phyloP scores from a whole-genome alignment of 2,329 filamentous ascomycete species.

The Myriosclerotinia curreyana region DNA sequence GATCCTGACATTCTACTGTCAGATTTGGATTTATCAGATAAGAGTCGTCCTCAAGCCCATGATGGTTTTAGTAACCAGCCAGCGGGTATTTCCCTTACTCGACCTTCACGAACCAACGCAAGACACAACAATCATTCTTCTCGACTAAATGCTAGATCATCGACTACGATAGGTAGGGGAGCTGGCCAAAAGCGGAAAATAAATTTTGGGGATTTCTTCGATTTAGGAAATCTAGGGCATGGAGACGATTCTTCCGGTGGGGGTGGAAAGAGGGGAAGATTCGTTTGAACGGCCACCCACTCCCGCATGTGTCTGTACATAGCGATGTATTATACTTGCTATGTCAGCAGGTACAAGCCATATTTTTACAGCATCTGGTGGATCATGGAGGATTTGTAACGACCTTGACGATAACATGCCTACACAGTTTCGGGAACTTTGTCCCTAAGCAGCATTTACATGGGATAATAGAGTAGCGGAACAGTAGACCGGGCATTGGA shows the following conservation, averaged over 20 bases:
- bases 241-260: slow-evolving; percentile 54
- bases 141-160: slow-evolving; percentile 30
- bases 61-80: slow-evolving; percentile 29
- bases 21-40: slow-evolving; percentile 58
- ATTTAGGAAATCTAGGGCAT: slow-evolving; percentile 60
- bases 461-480: slow-evolving; percentile 19
- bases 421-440: slow-evolving; percentile 14
- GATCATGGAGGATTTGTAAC: slow-evolving; percentile 18
- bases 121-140: slow-evolving; percentile 36
- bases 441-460: slow-evolving; percentile 21
- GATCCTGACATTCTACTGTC: slow-evolving; percentile 58
- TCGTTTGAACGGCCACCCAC: slow-evolving; percentile 30
- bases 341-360: background rate
- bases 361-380: slow-evolving; percentile 11
- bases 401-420: slow-evolving; percentile 21
- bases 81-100: slow-evolving; percentile 34
- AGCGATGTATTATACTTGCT: slow-evolving; percentile 15
- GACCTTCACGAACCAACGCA: slow-evolving; percentile 32
- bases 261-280: slow-evolving; percentile 40
- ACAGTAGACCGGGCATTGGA: slow-evolving; percentile 18
- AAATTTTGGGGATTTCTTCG: slow-evolving; percentile 73
- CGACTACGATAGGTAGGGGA: slow-evolving; percentile 51
- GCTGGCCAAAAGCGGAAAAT: slow-evolving; percentile 71
- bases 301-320: background rate
- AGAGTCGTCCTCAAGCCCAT: slow-evolving; percentile 38